Conservation (phyloP, 164 flowering plant genomes). For the Aristolochia fimbriata region DNA sequence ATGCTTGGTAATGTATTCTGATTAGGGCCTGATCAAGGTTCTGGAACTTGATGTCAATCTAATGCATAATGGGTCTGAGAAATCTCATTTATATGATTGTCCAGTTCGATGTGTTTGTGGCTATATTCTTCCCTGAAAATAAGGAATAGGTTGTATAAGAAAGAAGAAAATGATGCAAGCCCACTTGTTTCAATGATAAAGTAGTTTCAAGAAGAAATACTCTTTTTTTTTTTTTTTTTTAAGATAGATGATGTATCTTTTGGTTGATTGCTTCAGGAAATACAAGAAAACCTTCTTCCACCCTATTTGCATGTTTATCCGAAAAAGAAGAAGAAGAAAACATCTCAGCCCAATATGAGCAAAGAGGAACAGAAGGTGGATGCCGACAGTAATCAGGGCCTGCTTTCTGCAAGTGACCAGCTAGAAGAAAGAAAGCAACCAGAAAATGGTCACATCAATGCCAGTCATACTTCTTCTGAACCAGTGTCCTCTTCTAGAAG, state of each 20-base stretch:
- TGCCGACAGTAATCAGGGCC: conserved; percentile 10
- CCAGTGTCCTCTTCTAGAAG: conserved; percentile 11
- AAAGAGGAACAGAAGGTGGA: conserved; percentile 21
- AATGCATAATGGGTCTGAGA: no score
- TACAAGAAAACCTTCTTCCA: conserved; percentile 64
- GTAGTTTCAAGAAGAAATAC: no score
- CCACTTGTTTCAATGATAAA: no score
- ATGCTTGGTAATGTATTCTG: background rate
- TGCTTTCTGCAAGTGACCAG: conserved; percentile 12
- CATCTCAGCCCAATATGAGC: conserved; percentile 16
- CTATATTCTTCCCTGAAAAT: no score
- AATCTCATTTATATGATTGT: no score
- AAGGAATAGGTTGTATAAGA: no score
- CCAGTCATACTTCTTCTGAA: conserved; percentile 11
- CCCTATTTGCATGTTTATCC: conserved; percentile 51
- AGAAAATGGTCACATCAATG: conserved; percentile 16
- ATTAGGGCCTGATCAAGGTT: background rate
- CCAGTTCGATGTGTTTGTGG: no score
- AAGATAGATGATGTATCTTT: no score
- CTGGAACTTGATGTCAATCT: background rate
- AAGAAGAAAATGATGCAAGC: no score
- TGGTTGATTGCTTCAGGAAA: conserved; percentile 35
- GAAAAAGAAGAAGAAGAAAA: conserved; percentile 25
- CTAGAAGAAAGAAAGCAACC: conserved; percentile 3
- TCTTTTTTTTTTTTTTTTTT: no score